phyloP scores from a whole-genome alignment of 495 filamentous ascomycete species.

The Penicillium malachiteum region DNA sequence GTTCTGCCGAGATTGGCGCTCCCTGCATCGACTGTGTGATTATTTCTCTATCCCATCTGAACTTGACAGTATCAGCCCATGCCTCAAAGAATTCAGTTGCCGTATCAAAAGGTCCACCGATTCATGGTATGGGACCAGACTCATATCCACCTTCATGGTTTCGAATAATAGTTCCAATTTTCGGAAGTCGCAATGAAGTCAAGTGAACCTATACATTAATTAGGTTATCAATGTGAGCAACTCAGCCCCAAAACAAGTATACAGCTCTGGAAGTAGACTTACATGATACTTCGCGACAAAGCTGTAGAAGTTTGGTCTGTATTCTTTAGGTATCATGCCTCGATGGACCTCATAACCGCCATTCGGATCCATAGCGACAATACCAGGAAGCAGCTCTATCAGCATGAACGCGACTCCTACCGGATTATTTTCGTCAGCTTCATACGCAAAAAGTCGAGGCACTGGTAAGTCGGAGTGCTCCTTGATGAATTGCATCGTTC shows the following conservation, averaged over 20 bases:
- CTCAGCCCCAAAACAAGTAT: neutral
- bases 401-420: constrained; percentile 7
- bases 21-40: neutral
- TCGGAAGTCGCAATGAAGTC: constrained; percentile 7
- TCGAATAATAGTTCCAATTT: constrained; percentile 9
- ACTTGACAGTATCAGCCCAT: constrained; percentile 10
- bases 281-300: constrained; percentile 5
- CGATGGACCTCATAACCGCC: constrained; percentile 9
- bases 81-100: constrained; percentile 14
- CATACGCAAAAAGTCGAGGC: constrained; percentile 10
- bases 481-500: constrained; percentile 9
- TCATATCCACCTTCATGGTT: constrained; percentile 5
- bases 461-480: constrained; percentile 1
- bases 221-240: neutral
- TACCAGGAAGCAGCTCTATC: constrained; percentile 11
- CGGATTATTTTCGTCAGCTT: constrained; percentile 2
- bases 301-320: constrained; percentile 2
- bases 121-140: constrained; percentile 6
- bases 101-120: constrained; percentile 12
- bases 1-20: constrained; percentile 3
- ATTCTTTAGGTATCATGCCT: constrained; percentile 1
- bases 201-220: constrained; percentile 6
- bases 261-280: neutral
- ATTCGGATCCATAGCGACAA: constrained; percentile 10
- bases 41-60: constrained; percentile 4